Evolutionary conservation across 163 green algal genomes (phyloP).

Genomic region (Scenedesmus sp.): DNA sequence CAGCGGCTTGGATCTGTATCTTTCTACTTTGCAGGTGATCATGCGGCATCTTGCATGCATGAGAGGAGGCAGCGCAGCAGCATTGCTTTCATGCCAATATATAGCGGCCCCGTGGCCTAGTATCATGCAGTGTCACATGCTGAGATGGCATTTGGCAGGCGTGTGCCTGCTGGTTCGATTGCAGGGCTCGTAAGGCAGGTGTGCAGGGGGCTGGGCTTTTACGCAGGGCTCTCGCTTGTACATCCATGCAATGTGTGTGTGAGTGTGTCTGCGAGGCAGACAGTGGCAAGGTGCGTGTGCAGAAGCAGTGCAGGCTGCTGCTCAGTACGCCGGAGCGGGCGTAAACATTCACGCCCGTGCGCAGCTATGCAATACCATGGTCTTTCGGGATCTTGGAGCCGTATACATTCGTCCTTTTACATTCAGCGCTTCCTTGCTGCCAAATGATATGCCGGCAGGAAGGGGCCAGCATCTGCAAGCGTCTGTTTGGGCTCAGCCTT

Average conservation of each 20-base stretch:
- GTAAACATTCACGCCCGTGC: too few species aligned
- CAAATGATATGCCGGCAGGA: background rate
- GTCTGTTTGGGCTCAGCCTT: background rate
- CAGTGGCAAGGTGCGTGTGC: too few species aligned
- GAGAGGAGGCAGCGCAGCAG: background rate
- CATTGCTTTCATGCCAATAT: background rate
- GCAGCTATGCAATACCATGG: too few species aligned
- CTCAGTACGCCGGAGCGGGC: too few species aligned
- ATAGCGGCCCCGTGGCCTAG: background rate
- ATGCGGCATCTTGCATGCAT: background rate
- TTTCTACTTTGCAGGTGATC: background rate
- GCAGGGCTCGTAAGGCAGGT: background rate
- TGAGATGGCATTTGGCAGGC: background rate
- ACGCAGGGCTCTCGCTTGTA: background rate
- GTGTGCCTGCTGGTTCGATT: background rate
- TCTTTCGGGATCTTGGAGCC: too few species aligned
- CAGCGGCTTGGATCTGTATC: background rate
- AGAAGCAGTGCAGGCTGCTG: too few species aligned
- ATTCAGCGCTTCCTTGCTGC: too few species aligned
- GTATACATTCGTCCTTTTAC: too few species aligned
- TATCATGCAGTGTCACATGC: background rate
- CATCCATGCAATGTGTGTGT: too few species aligned
- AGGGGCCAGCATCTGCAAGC: background rate
- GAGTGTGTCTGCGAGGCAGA: too few species aligned
- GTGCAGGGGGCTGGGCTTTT: background rate